A percentile compares a stretch with the other conserved stretches of the same genome.
Conservation (phyloP, 2,329 filamentous ascomycete species). For the Colletotrichum camelliae region DNA sequence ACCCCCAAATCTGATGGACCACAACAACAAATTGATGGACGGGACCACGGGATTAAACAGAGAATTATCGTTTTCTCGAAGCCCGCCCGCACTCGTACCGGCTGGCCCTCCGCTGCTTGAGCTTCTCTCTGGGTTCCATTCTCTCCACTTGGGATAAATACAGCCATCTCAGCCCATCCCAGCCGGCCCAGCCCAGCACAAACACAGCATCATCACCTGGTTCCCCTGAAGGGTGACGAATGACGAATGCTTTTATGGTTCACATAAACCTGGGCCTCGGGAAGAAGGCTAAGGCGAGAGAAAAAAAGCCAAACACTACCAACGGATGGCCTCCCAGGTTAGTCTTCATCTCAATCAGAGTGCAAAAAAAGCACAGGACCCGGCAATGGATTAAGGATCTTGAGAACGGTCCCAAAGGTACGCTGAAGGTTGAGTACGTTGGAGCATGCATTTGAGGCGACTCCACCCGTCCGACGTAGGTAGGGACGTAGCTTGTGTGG, state of each 20-base stretch:
- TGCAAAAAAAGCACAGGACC: neutral
- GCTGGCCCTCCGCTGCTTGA: neutral
- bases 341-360: neutral
- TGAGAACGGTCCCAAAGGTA: constrained; percentile 16
- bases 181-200: neutral
- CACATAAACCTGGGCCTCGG: neutral
- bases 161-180: neutral
- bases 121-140: neutral
- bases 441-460: constrained; percentile 17
- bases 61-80: constrained; percentile 21
- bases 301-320: neutral
- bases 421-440: constrained; percentile 20
- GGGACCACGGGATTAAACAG: constrained; percentile 15
- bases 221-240: neutral
- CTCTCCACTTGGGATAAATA: neutral
- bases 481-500: neutral
- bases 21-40: constrained; percentile 19
- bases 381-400: neutral
- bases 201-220: neutral
- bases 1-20: constrained; percentile 15
- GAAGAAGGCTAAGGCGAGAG: neutral
- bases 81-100: neutral
- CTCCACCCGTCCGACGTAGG: constrained; percentile 15
- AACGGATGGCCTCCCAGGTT: neutral
- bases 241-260: neutral